These are phyloP conservation scores for Exophiala bonariae DNA, from an alignment of 2,329 filamentous ascomycete species.

Conservation along the genomic window DNA sequence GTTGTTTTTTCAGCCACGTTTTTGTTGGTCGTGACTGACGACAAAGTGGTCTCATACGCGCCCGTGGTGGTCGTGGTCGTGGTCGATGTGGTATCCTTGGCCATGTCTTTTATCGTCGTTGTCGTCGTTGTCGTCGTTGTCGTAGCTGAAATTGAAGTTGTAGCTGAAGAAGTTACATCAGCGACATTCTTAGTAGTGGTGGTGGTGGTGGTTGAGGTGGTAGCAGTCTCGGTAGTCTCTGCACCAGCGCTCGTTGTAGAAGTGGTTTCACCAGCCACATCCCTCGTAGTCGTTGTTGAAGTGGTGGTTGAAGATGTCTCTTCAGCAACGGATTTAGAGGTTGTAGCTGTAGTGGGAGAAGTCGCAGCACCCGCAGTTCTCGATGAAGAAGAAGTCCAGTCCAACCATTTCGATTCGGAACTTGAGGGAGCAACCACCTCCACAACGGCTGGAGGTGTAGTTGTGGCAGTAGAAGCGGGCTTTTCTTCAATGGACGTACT, in stretches of 20 bases:
- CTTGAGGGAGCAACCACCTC: no score
- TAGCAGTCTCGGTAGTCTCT: neutral
- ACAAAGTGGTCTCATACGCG: neutral
- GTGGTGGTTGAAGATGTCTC: slow-evolving; percentile 1
- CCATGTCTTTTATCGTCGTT: neutral
- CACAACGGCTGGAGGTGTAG: no score
- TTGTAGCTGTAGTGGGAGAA: slow-evolving; percentile 2
- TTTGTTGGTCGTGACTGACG: no score
- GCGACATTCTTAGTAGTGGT: neutral
- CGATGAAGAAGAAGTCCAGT: no score
- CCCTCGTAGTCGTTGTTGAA: slow-evolving; percentile 5
- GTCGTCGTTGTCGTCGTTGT: neutral
- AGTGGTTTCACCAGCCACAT: neutral
- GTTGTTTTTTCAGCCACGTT: neutral
- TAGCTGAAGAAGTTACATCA: neutral
- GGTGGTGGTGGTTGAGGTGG: neutral
- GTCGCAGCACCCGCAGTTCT: neutral
- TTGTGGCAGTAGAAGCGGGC: no score
- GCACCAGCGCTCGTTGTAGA: neutral
- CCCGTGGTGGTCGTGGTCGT: neutral
- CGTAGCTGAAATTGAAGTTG: neutral
- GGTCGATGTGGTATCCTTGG: neutral
- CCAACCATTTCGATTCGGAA: no score
- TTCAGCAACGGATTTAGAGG: neutral
- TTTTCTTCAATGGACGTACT: no score